These are phyloP conservation scores for Goffeauzyma gilvescens DNA, from an alignment of 768 basidiomycete genomes.

Conservation along the genomic window DNA sequence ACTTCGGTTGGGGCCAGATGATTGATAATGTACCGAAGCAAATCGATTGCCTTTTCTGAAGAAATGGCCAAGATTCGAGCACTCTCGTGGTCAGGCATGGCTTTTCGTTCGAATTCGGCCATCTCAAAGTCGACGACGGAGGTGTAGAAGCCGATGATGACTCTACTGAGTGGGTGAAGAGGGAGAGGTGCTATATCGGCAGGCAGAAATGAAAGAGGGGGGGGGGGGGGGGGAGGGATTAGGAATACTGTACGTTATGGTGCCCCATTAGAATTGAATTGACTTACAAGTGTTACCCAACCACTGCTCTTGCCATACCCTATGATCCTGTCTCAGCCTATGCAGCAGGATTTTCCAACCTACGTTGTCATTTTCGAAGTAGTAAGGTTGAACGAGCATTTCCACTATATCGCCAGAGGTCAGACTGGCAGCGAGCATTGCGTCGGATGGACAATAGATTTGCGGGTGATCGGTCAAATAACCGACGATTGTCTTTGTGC, in stretches of 20 bases:
- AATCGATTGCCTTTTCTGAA: slow-evolving; percentile 1
- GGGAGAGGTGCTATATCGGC: neutral
- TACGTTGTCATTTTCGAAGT: neutral
- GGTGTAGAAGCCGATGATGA: slow-evolving; percentile 10
- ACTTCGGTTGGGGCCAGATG: slow-evolving; percentile 10
- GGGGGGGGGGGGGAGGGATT: neutral
- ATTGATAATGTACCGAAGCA: slow-evolving; percentile 10
- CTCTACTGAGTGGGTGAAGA: slow-evolving; percentile 8
- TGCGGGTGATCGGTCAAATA: slow-evolving; percentile 9
- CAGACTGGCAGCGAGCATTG: slow-evolving; percentile 11
- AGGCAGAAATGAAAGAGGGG: neutral
- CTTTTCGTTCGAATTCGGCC: slow-evolving; percentile 6
- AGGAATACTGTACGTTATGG: no score
- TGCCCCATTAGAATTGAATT: no score
- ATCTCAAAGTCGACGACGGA: slow-evolving; percentile 7
- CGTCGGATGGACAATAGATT: slow-evolving; percentile 9
- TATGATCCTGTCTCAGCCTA: slow-evolving; percentile 1
- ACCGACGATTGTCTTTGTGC: neutral
- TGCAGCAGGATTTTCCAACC: slow-evolving; percentile 2
- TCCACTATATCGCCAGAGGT: neutral
- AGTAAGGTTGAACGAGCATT: neutral
- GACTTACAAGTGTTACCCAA: slow-evolving; percentile 6
- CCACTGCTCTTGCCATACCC: slow-evolving; percentile 7
- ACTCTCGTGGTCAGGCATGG: neutral
- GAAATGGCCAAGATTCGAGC: neutral